A percentile compares a stretch with the other conserved stretches of the same genome.
Conservation (phyloP, 2,329 filamentous ascomycete genomes). For the Fusarium udum region DNA sequence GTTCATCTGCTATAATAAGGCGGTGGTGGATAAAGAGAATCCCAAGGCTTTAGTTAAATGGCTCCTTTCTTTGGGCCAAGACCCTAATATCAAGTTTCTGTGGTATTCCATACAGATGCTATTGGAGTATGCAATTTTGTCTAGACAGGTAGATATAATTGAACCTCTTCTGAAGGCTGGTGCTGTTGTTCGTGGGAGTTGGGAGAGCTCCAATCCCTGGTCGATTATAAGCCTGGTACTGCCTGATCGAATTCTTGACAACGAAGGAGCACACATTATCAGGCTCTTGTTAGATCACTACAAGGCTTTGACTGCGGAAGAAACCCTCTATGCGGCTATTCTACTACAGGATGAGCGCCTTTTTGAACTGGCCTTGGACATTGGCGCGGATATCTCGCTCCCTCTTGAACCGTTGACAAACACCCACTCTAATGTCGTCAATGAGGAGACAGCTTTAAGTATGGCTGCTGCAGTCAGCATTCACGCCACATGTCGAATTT, state of each 20-base stretch:
- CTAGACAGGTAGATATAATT: neutral
- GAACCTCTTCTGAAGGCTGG: neutral
- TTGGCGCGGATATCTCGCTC: rapidly evolving
- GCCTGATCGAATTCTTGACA: neutral
- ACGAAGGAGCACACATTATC: rapidly evolving
- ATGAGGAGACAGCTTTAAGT: neutral
- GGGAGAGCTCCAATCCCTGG: rapidly evolving
- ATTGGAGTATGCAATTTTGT: neutral
- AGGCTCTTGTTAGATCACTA: rapidly evolving
- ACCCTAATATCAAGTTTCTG: rapidly evolving
- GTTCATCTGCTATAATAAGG: rapidly evolving
- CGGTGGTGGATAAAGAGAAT: rapidly evolving
- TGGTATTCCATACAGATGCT: rapidly evolving
- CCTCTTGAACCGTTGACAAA: too few species aligned
- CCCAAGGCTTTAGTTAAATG: rapidly evolving
- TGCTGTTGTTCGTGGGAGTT: rapidly evolving
- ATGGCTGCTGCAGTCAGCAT: rapidly evolving
- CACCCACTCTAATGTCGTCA: too few species aligned
- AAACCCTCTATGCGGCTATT: neutral
- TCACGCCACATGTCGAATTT: rapidly evolving
- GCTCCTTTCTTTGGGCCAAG: neutral
- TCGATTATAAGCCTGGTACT: rapidly evolving
- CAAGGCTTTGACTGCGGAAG: rapidly evolving
- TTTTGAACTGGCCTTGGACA: rapidly evolving
- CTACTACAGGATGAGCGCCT: neutral